These are phyloP conservation scores for Thielaviopsis euricoi DNA, from an alignment of 2,329 filamentous ascomycete species.

Conservation along the genomic window DNA sequence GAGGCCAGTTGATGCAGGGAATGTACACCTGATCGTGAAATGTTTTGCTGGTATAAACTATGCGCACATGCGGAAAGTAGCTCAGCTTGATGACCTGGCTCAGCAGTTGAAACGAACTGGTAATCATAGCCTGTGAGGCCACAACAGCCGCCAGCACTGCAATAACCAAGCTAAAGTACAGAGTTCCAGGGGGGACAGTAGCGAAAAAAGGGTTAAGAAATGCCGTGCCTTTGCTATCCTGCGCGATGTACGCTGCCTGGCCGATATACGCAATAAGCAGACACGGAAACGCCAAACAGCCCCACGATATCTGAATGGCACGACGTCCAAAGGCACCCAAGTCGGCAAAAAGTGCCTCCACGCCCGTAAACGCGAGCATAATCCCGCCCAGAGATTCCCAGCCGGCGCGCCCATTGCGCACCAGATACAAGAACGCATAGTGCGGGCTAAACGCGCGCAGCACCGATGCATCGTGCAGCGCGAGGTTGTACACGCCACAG, in stretches of 20 bases:
- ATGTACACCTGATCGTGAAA: constrained; percentile 67
- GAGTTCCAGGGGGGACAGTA: constrained; percentile 46
- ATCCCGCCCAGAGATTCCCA: constrained; percentile 56
- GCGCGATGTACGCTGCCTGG: constrained; percentile 56
- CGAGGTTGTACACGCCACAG: constrained; percentile 48
- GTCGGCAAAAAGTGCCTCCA: constrained; percentile 67
- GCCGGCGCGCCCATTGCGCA: constrained; percentile 39
- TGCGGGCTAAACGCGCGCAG: constrained; percentile 40
- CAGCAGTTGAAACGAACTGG: constrained; percentile 53
- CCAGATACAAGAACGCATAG: constrained; percentile 44
- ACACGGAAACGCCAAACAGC: constrained; percentile 51
- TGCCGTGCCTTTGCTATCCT: constrained; percentile 30
- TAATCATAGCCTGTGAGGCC: constrained; percentile 65
- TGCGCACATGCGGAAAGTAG: constrained; percentile 62
- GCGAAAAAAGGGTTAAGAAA: constrained; percentile 56
- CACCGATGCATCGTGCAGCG: constrained; percentile 33
- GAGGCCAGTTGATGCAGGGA: constrained; percentile 58
- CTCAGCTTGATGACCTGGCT: constrained; percentile 52
- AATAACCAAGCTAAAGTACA: constrained; percentile 52
- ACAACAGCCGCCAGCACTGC: constrained; percentile 58
- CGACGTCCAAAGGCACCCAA: constrained; percentile 55
- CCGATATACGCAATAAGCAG: constrained; percentile 49
- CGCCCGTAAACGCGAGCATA: constrained; percentile 57
- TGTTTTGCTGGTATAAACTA: constrained; percentile 50
- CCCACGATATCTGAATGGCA: constrained; percentile 59